phyloP scores from a whole-genome alignment of 208 protist species.

The Leishmania mexicana region DNA sequence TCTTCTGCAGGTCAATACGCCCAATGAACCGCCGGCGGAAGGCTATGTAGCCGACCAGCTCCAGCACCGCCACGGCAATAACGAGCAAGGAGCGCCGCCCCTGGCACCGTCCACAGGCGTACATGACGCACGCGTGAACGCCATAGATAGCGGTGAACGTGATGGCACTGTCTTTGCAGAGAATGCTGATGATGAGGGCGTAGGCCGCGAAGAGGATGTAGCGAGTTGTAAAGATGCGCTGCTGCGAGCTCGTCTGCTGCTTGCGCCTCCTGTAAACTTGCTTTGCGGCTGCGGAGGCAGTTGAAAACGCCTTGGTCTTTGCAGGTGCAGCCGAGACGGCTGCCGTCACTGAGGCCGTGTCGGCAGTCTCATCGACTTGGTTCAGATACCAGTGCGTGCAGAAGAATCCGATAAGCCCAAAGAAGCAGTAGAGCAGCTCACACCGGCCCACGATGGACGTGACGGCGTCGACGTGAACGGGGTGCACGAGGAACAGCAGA shows the following conservation, averaged over 20 bases:
- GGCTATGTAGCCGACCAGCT: conserved; percentile 49
- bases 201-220: conserved; percentile 36
- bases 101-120: conserved; percentile 24
- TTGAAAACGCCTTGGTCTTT: neutral
- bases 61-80: conserved; percentile 15
- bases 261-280: neutral
- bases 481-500: conserved; percentile 78
- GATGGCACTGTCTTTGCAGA: conserved; percentile 83
- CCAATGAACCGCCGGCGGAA: conserved; percentile 61
- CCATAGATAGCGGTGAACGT: conserved; percentile 64
- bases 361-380: conserved; percentile 2
- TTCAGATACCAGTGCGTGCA: conserved; percentile 35
- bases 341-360: neutral
- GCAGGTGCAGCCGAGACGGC: neutral
- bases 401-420: conserved; percentile 60
- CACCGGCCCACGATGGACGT: conserved; percentile 81
- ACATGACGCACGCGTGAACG: conserved; percentile 52
- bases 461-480: conserved; percentile 90
- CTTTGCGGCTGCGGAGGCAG: too few relatives aligned
- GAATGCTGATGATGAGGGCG: conserved; percentile 24
- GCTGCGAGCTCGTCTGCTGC: neutral
- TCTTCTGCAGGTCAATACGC: conserved; percentile 45
- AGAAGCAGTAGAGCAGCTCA: conserved; percentile 74
- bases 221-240: conserved; percentile 30
- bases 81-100: conserved; percentile 14